Percentiles rank a stretch among this genome's conserved stretches.
Evolutionary conservation across 495 filamentous ascomycete genomes (phyloP).

Genomic region (Penicillium waksmanii): DNA sequence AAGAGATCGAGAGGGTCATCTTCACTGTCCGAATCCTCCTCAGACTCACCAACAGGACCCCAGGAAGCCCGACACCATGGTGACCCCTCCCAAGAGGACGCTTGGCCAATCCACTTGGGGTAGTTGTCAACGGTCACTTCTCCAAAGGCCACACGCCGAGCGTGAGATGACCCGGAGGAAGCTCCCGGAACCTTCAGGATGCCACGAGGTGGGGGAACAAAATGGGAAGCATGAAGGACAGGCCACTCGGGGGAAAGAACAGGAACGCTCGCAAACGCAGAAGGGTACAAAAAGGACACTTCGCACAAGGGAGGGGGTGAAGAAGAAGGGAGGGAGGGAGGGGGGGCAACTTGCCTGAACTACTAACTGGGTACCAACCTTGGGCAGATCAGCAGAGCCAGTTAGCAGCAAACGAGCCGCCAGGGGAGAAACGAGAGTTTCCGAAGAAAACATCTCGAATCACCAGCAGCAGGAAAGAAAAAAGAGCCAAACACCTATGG

Average conservation of each 20-base stretch:
- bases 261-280: no score
- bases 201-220: not conserved
- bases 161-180: not conserved
- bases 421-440: not conserved
- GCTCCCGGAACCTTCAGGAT: not conserved
- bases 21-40: no score
- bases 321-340: not conserved
- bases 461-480: not conserved
- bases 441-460: not conserved
- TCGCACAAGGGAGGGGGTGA: not conserved
- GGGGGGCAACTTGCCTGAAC: not conserved
- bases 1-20: no score
- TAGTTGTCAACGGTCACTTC: not conserved
- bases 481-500: not conserved
- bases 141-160: not conserved
- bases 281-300: no score
- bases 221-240: not conserved
- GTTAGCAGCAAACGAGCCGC: not conserved
- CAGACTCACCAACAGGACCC: no score
- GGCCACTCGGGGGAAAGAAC: not conserved
- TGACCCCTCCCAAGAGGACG: no score
- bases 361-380: not conserved
- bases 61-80: no score
- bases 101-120: no score
- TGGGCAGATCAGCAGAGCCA: not conserved